phyloP scores from a whole-genome alignment of 169 alveolate species.

The Miamiensis avidus region DNA sequence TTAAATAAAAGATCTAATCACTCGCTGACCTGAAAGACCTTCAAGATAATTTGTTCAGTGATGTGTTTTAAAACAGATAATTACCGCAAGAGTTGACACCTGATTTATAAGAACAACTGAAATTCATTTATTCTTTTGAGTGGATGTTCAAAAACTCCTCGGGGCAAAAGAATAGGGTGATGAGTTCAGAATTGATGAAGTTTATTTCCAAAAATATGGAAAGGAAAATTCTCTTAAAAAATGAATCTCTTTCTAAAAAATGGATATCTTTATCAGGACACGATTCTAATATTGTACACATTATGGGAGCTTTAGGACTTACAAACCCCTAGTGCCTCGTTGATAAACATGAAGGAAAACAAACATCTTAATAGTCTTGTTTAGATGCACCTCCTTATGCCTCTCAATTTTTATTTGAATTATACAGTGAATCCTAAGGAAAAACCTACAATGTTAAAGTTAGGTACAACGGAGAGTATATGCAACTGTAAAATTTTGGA shows the following conservation, averaged over 20 bases:
- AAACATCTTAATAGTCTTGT: not conserved
- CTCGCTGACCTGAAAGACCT: not conserved
- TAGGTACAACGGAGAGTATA: not conserved
- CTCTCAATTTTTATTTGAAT: not conserved
- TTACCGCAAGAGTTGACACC: not conserved
- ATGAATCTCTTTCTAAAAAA: no score
- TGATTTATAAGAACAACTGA: not conserved
- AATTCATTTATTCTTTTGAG: no score
- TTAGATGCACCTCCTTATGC: not conserved
- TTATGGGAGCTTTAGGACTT: not conserved
- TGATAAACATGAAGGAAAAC: not conserved
- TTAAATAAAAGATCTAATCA: no score
- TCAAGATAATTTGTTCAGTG: not conserved
- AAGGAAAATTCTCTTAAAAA: no score
- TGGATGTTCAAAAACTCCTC: no score
- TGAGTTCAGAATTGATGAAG: not conserved
- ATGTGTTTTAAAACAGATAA: not conserved
- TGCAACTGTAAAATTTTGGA: no score
- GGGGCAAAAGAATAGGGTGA: not conserved
- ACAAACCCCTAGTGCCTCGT: not conserved
- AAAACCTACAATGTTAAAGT: not conserved
- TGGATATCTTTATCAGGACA: not conserved
- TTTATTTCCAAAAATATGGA: no score
- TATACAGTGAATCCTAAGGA: not conserved
- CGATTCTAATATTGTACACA: not conserved